Evolutionary conservation across 768 basidiomycete genomes (phyloP).

Genomic region (Hortiboletus campestris): DNA sequence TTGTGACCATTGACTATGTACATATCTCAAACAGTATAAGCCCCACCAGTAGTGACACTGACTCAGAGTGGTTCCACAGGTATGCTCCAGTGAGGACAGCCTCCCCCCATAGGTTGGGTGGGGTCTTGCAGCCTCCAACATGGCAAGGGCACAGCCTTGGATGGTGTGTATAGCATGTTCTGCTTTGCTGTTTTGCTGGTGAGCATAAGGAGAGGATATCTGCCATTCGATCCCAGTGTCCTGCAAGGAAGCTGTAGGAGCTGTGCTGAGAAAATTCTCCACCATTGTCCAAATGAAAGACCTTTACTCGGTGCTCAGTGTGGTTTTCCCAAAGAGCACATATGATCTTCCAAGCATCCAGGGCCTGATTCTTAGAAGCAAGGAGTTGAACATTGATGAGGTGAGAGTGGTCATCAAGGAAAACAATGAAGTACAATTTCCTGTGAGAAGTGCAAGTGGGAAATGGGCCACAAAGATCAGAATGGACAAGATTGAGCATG

Average conservation of each 20-base stretch:
- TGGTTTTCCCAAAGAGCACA: not conserved
- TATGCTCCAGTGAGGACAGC: not conserved
- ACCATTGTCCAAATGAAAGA: not conserved
- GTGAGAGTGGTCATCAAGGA: conserved; percentile 14
- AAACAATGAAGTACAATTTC: conserved; percentile 14
- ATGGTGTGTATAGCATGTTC: not conserved
- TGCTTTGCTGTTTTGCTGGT: not conserved
- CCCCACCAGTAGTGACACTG: not conserved
- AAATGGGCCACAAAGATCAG: conserved; percentile 28
- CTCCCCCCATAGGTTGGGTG: not conserved
- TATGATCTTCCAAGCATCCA: not conserved
- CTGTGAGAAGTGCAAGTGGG: conserved; percentile 11
- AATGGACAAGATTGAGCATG: conserved; percentile 25
- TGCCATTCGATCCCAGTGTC: not conserved
- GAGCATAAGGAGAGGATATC: not conserved
- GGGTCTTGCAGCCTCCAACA: not conserved
- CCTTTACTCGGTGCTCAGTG: rapidly evolving
- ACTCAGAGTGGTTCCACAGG: not conserved
- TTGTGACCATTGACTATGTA: not conserved
- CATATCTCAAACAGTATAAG: not conserved
- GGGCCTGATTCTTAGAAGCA: not conserved
- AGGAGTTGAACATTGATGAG: not conserved
- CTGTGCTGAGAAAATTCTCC: not conserved
- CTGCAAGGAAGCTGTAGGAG: not conserved
- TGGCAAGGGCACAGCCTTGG: not conserved